phyloP scores from a whole-genome alignment of 225 moss, liverwort and hornwort genomes.

The Polytrichum commune region DNA sequence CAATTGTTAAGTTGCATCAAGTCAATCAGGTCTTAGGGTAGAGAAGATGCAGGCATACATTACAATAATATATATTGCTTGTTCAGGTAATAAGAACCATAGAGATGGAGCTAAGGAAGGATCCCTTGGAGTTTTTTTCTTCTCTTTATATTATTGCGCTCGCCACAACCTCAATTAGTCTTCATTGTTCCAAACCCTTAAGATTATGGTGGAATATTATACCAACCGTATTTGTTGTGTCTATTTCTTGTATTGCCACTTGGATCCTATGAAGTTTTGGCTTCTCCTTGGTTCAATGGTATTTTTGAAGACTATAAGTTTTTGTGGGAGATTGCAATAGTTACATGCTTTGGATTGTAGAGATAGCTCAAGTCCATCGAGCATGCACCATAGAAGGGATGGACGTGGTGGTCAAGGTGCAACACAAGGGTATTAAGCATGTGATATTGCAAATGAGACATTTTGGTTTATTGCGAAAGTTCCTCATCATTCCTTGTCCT shows the following conservation, averaged over 20 bases:
- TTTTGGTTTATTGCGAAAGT: no score
- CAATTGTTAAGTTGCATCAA: no score
- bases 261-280: not conserved
- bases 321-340: not conserved
- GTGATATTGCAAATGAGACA: slow-evolving; percentile 74
- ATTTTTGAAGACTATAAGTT: not conserved
- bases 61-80: no score
- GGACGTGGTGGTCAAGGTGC: slow-evolving; percentile 88
- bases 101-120: slow-evolving; percentile 71
- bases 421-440: slow-evolving; percentile 78
- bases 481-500: not conserved
- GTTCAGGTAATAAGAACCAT: slow-evolving; percentile 61
- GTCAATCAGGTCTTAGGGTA: no score
- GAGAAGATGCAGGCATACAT: no score
- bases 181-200: not conserved
- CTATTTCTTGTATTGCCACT: not conserved
- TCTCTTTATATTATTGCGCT: slow-evolving; percentile 70
- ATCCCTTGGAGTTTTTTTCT: slow-evolving; percentile 67
- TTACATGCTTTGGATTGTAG: slow-evolving; percentile 9
- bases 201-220: not conserved
- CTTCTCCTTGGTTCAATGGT: not conserved
- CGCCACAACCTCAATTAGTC: slow-evolving; percentile 84
- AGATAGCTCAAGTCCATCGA: slow-evolving; percentile 97
- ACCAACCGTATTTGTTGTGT: not conserved
- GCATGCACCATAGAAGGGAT: slow-evolving; percentile 78